Evolutionary conservation across 2,329 filamentous ascomycete species (phyloP).

Genomic region (Claviceps cyperi): DNA sequence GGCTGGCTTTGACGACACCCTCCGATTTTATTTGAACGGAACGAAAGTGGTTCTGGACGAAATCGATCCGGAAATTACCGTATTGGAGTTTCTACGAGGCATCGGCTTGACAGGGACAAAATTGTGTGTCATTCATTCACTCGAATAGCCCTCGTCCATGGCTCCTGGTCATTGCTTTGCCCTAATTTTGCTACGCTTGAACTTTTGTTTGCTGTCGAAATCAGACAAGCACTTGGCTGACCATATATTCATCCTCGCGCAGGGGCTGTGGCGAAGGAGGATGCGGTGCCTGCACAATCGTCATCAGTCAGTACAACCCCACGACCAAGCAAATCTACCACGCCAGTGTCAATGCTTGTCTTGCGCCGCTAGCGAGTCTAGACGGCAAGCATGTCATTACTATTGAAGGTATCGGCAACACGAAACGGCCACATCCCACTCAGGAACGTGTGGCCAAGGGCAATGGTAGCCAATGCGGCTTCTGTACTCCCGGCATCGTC

Average conservation of each 20-base stretch:
- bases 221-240: neutral
- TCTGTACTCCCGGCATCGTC: conserved; percentile 94
- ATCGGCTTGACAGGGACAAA: conserved; percentile 93
- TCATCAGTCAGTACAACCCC: conserved; percentile 85
- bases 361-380: conserved; percentile 81
- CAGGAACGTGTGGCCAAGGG: conserved; percentile 85
- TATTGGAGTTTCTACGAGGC: conserved; percentile 84
- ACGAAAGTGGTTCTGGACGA: conserved; percentile 76
- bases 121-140: conserved; percentile 33
- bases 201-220: neutral
- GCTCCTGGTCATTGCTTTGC: too few species aligned
- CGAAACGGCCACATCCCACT: conserved; percentile 71
- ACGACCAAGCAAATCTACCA: conserved; percentile 90
- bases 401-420: conserved; percentile 85
- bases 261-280: conserved; percentile 89
- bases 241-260: neutral
- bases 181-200: too few species aligned
- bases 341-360: conserved; percentile 89
- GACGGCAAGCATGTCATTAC: conserved; percentile 98
- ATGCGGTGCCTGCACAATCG: conserved; percentile 91
- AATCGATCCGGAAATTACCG: conserved; percentile 79
- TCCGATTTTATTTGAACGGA: conserved; percentile 90
- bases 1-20: conserved; percentile 67
- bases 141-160: neutral
- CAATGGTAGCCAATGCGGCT: conserved; percentile 85